Conservation (phyloP, 192 early-diverging fungal species). For the Haplosporangium gracile region DNA sequence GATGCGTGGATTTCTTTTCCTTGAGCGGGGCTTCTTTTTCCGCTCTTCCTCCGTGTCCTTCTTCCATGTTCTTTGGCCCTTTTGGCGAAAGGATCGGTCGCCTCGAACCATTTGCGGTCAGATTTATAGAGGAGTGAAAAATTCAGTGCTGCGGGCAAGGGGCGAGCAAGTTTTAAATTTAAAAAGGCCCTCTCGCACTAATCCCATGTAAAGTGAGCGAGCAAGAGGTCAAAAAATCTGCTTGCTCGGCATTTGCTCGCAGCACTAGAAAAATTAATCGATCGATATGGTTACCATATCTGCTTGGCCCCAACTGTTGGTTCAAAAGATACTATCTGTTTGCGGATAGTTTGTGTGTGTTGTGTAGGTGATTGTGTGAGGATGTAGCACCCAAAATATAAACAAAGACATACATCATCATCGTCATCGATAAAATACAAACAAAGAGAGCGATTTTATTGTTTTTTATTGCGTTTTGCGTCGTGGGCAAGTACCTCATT, state of each 20-base stretch:
- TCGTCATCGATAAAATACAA: neutral
- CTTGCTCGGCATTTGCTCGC: too few species aligned
- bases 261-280: neutral
- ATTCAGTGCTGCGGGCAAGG: too few species aligned
- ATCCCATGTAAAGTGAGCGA: too few species aligned
- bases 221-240: too few species aligned
- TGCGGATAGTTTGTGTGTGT: neutral
- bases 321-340: neutral
- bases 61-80: constrained; percentile 17
- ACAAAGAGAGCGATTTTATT: too few species aligned
- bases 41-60: neutral
- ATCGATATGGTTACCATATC: neutral
- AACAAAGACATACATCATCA: neutral
- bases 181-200: too few species aligned
- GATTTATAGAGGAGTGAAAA: too few species aligned
- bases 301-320: neutral
- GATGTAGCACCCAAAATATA: neutral
- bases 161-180: too few species aligned
- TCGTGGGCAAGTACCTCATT: too few species aligned
- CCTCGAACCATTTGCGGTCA: neutral
- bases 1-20: neutral
- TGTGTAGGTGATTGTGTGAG: neutral
- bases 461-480: too few species aligned
- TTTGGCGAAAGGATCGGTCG: constrained; percentile 10
- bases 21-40: neutral